Conservation (phyloP, 306 rosid genomes). For the Dryas octopetala region DNA sequence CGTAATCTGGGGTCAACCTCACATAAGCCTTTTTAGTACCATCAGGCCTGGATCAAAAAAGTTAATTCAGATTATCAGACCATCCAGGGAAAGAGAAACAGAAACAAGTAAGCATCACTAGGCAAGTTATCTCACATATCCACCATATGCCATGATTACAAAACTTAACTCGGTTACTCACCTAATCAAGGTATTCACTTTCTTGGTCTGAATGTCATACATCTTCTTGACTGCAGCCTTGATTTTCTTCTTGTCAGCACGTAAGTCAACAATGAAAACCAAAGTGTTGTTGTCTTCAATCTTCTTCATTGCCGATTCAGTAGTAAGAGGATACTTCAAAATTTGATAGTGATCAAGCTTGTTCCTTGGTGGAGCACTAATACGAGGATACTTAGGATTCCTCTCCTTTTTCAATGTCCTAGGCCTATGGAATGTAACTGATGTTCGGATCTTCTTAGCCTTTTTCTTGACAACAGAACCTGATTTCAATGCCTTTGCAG, state of each 20-base stretch:
- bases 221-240: constrained; percentile 82
- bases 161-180: constrained; percentile 14
- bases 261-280: constrained; percentile 81
- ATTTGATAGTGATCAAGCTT: constrained; percentile 85
- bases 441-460: constrained; percentile 35
- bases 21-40: constrained; percentile 95
- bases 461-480: constrained; percentile 27
- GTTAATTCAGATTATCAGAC: background rate
- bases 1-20: constrained; percentile 78
- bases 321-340: constrained; percentile 75
- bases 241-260: constrained; percentile 89
- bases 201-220: constrained; percentile 88
- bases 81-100: background rate
- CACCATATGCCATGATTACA: background rate
- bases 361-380: constrained; percentile 82
- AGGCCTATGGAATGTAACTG: constrained; percentile 53
- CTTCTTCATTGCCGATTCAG: constrained; percentile 90
- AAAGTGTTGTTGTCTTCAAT: constrained; percentile 86
- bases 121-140: background rate
- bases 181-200: constrained; percentile 90
- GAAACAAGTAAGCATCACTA: background rate
- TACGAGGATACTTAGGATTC: constrained; percentile 80
- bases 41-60: constrained; percentile 66
- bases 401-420: constrained; percentile 66
- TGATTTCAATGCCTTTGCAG: constrained; percentile 43